Conservation (phyloP, 31 red algal genomes). For the Bonnemaisonia californica region DNA sequence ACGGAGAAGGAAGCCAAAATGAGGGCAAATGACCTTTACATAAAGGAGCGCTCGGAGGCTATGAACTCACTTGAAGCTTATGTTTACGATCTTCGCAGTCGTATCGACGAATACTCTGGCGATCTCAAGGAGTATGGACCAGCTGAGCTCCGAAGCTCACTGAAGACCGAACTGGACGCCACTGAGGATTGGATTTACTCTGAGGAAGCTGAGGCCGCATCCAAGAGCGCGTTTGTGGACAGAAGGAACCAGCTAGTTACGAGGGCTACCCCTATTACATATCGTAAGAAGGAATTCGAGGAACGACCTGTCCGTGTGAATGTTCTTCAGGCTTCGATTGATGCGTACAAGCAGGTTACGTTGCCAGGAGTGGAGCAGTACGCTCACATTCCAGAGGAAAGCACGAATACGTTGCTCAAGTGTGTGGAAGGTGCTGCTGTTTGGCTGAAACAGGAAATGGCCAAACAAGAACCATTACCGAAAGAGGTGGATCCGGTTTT, state of each 20-base stretch:
- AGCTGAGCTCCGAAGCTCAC: conserved; percentile 25
- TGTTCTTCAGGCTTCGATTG: conserved; percentile 47
- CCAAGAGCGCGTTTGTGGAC: conserved; percentile 83
- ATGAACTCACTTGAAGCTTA: conserved; percentile 96
- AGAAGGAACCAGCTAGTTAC: conserved; percentile 47
- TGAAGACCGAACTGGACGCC: conserved; percentile 69
- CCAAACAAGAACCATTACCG: conserved; percentile 41
- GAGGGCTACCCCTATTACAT: conserved; percentile 43
- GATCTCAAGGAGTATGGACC: conserved; percentile 76
- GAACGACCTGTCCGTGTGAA: conserved; percentile 67
- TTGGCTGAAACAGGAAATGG: conserved; percentile 66
- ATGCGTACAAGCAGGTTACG: conserved; percentile 58
- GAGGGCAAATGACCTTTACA: conserved; percentile 89
- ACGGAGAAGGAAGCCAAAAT: conserved; percentile 84
- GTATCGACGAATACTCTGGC: conserved; percentile 71
- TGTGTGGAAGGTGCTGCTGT: conserved; percentile 62
- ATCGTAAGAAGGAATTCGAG: conserved; percentile 83
- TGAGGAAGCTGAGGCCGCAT: conserved; percentile 76
- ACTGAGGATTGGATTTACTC: conserved; percentile 97
- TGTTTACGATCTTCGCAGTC: conserved; percentile 91
- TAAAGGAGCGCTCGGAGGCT: conserved; percentile 84
- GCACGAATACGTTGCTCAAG: conserved; percentile 69
- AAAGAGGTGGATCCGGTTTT: conserved; percentile 72
- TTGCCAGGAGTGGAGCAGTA: conserved; percentile 57
- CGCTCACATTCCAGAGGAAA: conserved; percentile 83